These are phyloP conservation scores for Beauveria bassiana DNA, from an alignment of 2,329 filamentous ascomycete species.

Conservation along the genomic window DNA sequence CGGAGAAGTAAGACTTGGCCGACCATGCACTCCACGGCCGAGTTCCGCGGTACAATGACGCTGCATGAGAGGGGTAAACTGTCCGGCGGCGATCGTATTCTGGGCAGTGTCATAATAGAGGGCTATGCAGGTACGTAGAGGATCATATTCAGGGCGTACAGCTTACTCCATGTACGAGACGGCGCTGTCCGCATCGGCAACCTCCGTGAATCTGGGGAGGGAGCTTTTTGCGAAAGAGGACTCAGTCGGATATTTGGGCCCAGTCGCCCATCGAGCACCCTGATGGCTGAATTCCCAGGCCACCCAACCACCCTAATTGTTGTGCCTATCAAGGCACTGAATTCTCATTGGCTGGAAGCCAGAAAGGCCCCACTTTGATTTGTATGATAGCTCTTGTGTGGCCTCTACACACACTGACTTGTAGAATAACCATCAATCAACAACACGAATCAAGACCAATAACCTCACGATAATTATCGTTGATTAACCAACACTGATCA, in stretches of 20 bases:
- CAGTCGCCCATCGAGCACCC: neutral
- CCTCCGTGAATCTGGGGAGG: neutral
- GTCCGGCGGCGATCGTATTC: neutral
- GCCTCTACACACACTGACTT: too few relatives aligned
- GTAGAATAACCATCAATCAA: too few relatives aligned
- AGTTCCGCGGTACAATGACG: neutral
- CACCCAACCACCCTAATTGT: too few relatives aligned
- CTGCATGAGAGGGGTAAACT: neutral
- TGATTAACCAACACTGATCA: too few relatives aligned
- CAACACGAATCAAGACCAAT: too few relatives aligned
- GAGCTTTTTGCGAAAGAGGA: neutral
- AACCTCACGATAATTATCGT: too few relatives aligned
- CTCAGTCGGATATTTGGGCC: neutral
- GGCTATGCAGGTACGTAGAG: neutral
- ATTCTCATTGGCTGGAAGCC: too few relatives aligned
- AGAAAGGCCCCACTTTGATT: too few relatives aligned
- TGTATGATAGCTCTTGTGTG: too few relatives aligned
- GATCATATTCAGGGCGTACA: neutral
- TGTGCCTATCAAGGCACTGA: too few relatives aligned
- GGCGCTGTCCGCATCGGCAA: neutral
- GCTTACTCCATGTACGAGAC: neutral
- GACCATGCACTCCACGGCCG: neutral
- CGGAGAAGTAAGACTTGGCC: neutral
- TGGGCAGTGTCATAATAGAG: constrained; percentile 6
- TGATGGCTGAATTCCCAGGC: neutral